Base-by-base conservation (phyloP, 352 stramenopile genomes). In the Phytophthora tentaculata region DNA sequence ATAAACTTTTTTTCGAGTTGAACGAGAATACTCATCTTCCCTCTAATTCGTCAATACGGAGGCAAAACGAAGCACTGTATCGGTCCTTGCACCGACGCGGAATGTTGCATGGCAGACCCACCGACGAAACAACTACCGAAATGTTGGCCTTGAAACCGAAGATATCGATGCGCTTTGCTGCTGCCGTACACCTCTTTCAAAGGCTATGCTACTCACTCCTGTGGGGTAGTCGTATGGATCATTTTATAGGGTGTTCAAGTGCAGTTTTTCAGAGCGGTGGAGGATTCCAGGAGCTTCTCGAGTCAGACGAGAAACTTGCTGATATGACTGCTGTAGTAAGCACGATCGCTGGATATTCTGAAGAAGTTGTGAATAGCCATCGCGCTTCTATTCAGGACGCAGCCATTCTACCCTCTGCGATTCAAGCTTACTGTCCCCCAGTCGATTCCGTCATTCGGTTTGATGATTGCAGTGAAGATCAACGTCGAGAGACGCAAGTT, bases 171-270 rank as follows among this genome's bases (percentile, higher is more conserved):
- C 51, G 52, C 2, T 78, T 71, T 65, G 71, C 64, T 56, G 54
- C 70, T 44, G 58, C 44, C 17, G 52, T 76, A 16, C 56, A 61
- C 1, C 63, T 84, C 9, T 57, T 84, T n/a, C 76, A 84, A 19
- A 69, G 23, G 6, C 23, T 84, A 9, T 75, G 45, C 16, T 43
- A 3, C 29, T 64, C 41, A 14, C 23, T 41, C 32, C 43, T 29
- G 16, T 84, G 73, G 76, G 52, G 35, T 53, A 24, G 0, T 44
- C 51, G 32, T 29, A 67, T 80, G 17, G 51, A 64, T 13, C 6
- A 55, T 2, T 69, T 76, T 50, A 41, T 59, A 28, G 44, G 13
- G 19, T 49, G 1, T 1, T 50, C 61, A 13, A 66, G 16, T 45
- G 22, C 0, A 23, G 45, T 24, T 16, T 65, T 72, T 5, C 66